Conservation (phyloP, 225 moss, liverwort and hornwort species). For the Antitrichia curtipendula region DNA sequence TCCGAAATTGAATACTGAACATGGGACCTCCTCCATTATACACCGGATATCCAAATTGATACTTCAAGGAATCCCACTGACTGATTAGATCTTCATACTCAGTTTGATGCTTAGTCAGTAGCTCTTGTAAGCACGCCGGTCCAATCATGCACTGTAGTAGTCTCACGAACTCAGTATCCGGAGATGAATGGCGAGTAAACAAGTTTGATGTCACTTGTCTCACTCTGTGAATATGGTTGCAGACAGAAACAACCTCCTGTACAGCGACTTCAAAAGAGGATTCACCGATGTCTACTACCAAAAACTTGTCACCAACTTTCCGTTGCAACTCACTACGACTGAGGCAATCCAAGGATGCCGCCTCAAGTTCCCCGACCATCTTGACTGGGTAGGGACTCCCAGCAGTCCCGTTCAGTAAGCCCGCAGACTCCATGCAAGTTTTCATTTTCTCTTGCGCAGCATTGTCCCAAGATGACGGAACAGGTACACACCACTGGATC, state of each 20-base stretch:
- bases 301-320: slow-evolving; percentile 5
- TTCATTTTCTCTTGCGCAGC: background rate
- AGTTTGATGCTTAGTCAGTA: background rate
- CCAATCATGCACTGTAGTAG: background rate
- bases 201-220: background rate
- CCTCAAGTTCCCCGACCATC: slow-evolving; percentile 4
- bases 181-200: background rate
- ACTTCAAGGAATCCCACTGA: background rate
- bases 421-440: background rate
- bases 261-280: background rate
- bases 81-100: accelerated
- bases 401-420: background rate
- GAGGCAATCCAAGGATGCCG: background rate
- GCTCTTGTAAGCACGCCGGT: background rate
- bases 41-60: too few species aligned
- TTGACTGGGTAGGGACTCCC: background rate
- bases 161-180: background rate
- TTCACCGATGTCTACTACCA: slow-evolving; percentile 28
- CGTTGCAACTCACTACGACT: accelerated
- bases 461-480: background rate
- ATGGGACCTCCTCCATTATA: too few species aligned
- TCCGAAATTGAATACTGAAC: too few species aligned
- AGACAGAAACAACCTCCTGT: background rate
- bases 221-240: background rate
- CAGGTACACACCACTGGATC: slow-evolving; percentile 19